Evolutionary conservation across 169 alveolate genomes (phyloP).

Genomic region (Perkinsus marinus): DNA sequence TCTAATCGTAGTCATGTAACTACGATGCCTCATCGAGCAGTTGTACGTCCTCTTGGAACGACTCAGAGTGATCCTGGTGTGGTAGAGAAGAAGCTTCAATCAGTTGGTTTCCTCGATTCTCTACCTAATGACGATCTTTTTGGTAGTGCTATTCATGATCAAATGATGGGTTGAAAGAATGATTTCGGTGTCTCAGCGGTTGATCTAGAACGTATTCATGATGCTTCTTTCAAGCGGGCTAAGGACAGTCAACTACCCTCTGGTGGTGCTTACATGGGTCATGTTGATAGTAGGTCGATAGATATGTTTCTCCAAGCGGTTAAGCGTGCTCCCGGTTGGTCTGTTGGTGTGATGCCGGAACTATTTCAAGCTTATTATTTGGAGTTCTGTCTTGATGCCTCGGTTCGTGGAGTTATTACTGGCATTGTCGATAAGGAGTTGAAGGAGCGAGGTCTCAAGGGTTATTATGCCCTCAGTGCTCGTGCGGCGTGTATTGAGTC

Average conservation of each 20-base stretch:
- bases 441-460: background rate
- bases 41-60: too few species aligned
- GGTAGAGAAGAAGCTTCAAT: too few species aligned
- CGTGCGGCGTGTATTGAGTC: background rate
- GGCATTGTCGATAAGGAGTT: background rate
- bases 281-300: background rate
- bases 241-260: background rate
- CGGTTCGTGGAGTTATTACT: background rate
- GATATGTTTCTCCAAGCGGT: background rate
- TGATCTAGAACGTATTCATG: background rate
- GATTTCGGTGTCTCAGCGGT: background rate
- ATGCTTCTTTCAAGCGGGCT: background rate
- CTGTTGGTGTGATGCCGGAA: background rate
- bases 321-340: background rate
- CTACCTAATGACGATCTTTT: too few species aligned
- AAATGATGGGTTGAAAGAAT: too few species aligned
- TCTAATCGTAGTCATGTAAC: too few species aligned
- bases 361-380: background rate
- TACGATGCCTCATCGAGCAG: too few species aligned
- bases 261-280: background rate
- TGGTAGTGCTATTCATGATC: too few species aligned
- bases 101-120: too few species aligned
- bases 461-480: background rate
- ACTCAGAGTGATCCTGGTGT: too few species aligned
- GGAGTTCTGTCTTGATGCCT: background rate